Base-by-base conservation (phyloP, 805 yeast genomes). In the Teunomyces barrocoloradensis region DNA sequence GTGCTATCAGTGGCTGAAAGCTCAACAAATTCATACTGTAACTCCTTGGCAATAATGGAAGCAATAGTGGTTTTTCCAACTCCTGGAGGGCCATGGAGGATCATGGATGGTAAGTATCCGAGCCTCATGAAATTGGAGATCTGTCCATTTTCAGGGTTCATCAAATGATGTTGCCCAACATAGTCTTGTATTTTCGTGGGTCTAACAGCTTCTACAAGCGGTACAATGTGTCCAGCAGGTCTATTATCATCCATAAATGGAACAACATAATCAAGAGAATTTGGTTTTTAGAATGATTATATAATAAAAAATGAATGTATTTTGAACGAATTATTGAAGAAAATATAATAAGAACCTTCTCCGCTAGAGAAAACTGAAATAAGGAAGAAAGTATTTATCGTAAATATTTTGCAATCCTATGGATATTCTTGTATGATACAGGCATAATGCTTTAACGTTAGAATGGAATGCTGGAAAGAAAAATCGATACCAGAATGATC, bases 11-110 rank as follows among this genome's bases (percentile, higher is more conserved):
- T 88, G 0, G 97, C 98, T 46, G 96, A 87, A 38, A 90, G 69
- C 64, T 91, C 97, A 2, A 87, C 75, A 60, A 89, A 83, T 39
- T 83, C 71, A 40, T 81, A 72, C 38, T 73, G 71, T 1, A 81
- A 68, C n/a, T 73, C 67, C 12, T 67, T 59, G 0, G 90, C 84
- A n/a, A 87, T 66, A 30, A 85, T 77, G 35, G 77, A 55, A 0
- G 96, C 94, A 23, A 94, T 61, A 0, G 97, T 85, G 0, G 99
- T 94, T 61, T 94, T 94, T 74, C 94, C 92, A 2, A 89, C 91
- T 0, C 99, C 99, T 1, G 97, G 96, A 0, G 96, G 96, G 0
- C 99, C 99, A 87, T 94, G 87, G 4, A 94, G 68, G 1, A 94
- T 81, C 81, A 94, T 76, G 0, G 97, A 89, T 1, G 97, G 97